Conservation (phyloP, 257 asterid genomes). For the Orobanche coerulescens region DNA sequence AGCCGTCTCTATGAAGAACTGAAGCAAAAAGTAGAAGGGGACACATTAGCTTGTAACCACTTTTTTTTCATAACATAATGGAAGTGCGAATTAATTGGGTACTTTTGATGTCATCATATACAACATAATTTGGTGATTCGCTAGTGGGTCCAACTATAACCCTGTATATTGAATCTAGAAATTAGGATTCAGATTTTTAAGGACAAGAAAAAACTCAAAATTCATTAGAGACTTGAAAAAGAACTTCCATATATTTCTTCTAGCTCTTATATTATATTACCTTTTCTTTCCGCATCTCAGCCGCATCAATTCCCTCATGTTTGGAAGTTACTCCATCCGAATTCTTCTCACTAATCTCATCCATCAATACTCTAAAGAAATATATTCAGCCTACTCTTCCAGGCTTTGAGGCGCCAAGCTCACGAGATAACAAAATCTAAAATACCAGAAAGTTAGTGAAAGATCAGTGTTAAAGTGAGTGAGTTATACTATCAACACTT, state of each 20-base stretch:
- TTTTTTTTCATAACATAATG: background rate
- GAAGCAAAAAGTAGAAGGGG: background rate
- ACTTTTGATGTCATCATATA: constrained; percentile 1
- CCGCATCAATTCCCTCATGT: background rate
- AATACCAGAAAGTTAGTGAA: background rate
- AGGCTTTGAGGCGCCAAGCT: background rate
- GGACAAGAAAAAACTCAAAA: background rate
- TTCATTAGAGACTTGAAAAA: no score
- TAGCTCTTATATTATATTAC: background rate
- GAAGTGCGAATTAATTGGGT: background rate
- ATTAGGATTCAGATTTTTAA: background rate
- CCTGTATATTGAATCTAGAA: background rate
- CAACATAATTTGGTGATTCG: background rate
- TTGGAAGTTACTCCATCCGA: constrained; percentile 1
- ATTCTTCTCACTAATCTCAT: constrained; percentile 10
- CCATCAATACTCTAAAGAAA: constrained; percentile 8
- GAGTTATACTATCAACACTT: background rate
- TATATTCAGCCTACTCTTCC: background rate
- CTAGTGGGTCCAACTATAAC: background rate
- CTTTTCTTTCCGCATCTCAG: constrained; percentile 18
- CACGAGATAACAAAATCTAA: background rate
- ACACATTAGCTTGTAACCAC: background rate
- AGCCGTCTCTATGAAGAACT: constrained; percentile 9
- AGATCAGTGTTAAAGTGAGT: background rate
- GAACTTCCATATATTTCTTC: background rate